A percentile compares a stretch with the other conserved stretches of the same genome.
phyloP scores from a whole-genome alignment of 441 rosid genomes.

The Adansonia rubrostipa region DNA sequence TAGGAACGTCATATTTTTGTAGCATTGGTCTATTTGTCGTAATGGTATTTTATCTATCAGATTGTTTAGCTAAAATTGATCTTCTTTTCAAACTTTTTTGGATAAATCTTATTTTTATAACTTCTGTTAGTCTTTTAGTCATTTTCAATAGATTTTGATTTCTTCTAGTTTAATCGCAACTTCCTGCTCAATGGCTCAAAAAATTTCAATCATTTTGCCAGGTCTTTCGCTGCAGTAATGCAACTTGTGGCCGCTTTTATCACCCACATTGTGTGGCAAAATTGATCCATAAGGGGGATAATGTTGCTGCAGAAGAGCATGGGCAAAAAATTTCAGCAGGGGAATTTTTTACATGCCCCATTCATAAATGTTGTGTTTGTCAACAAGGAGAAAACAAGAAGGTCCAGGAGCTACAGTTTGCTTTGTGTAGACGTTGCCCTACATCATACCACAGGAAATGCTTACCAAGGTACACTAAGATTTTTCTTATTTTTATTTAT shows the following conservation, averaged over 20 bases:
- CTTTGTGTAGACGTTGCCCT: slow-evolving; percentile 96
- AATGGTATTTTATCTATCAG: background rate
- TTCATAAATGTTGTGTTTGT: slow-evolving; percentile 84
- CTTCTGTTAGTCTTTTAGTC: background rate
- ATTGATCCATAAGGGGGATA: slow-evolving; percentile 54
- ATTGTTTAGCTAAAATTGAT: background rate
- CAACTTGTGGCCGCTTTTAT: slow-evolving; percentile 88
- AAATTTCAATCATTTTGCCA: slow-evolving; percentile 27
- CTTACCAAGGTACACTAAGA: slow-evolving; percentile 68
- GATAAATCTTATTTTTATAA: background rate
- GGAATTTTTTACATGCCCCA: slow-evolving; percentile 75
- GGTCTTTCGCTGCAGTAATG: slow-evolving; percentile 88
- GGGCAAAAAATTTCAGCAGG: slow-evolving; percentile 61
- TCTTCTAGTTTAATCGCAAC: background rate
- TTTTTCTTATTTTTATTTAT: slow-evolving; percentile 9
- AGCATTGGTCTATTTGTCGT: background rate
- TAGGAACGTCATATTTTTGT: background rate
- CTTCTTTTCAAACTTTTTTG: background rate
- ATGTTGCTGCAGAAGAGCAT: slow-evolving; percentile 60
- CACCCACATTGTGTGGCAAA: slow-evolving; percentile 82
- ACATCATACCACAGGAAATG: slow-evolving; percentile 89
- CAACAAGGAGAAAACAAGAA: slow-evolving; percentile 71
- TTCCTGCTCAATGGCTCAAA: slow-evolving; percentile 21
- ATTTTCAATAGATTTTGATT: background rate
- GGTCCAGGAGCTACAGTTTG: slow-evolving; percentile 64